Percentiles rank a stretch among this genome's conserved stretches.
phyloP scores from a whole-genome alignment of 2,329 filamentous ascomycete species.

The Cadophora luteo-olivacea region DNA sequence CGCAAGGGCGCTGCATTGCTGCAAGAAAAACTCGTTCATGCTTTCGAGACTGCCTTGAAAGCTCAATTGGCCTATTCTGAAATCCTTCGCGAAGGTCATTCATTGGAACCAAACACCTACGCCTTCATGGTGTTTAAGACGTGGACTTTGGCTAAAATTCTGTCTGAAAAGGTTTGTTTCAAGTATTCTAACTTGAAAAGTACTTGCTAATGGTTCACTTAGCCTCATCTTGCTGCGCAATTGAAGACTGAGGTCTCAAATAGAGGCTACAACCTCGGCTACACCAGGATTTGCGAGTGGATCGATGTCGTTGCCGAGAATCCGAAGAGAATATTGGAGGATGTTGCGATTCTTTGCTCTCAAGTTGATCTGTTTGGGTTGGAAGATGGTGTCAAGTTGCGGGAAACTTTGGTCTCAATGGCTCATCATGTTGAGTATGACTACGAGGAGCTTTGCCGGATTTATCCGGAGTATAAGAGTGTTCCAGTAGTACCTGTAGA shows the following conservation, averaged over 20 bases:
- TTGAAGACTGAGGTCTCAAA: not conserved
- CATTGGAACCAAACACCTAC: not conserved
- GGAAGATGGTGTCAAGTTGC: not conserved
- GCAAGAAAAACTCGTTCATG: not conserved
- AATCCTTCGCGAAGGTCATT: not conserved
- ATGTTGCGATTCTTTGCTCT: not conserved
- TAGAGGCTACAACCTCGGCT: not conserved
- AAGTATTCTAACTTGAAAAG: not conserved
- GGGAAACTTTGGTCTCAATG: conserved; percentile 9
- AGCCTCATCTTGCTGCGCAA: not conserved
- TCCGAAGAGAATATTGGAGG: not conserved
- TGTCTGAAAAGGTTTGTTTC: not conserved
- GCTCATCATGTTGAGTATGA: not conserved
- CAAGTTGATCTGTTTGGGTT: not conserved
- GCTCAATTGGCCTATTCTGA: not conserved
- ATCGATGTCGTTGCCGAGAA: not conserved
- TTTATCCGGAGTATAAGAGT: conserved; percentile 7
- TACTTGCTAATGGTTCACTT: not conserved
- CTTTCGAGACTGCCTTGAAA: not conserved
- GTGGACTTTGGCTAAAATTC: not conserved
- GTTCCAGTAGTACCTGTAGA: not conserved
- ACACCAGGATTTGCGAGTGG: not conserved
- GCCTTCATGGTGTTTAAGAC: conserved; percentile 11
- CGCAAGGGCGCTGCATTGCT: not conserved
- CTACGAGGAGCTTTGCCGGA: not conserved